Conservation (phyloP, 495 filamentous ascomycete genomes). For the Penicillium maclennaniae region DNA sequence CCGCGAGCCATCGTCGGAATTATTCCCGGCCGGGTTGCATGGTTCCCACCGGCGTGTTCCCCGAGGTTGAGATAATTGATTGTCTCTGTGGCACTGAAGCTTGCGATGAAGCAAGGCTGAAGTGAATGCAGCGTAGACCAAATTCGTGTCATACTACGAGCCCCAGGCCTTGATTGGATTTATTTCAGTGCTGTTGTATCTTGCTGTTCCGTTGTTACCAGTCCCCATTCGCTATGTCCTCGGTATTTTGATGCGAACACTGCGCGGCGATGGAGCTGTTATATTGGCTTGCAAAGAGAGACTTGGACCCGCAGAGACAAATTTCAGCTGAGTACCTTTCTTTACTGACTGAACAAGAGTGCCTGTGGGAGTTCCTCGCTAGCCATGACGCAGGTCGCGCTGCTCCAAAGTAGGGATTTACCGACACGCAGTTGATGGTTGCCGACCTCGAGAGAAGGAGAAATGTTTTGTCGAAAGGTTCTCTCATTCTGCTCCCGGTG, state of each 20-base stretch:
- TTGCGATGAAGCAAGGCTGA: neutral
- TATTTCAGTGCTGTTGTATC: neutral
- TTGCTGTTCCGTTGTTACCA: neutral
- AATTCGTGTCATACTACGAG: neutral
- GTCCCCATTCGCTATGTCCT: slow-evolving; percentile 57
- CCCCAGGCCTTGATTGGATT: neutral
- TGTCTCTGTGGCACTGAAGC: neutral
- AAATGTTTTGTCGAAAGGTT: slow-evolving; percentile 74
- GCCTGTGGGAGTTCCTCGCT: slow-evolving; percentile 78
- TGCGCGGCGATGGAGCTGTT: slow-evolving; percentile 64
- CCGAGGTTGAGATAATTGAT: too few species aligned
- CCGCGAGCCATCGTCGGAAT: neutral
- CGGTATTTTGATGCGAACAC: slow-evolving; percentile 65
- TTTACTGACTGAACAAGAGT: slow-evolving; percentile 69
- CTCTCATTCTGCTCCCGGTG: slow-evolving; percentile 68
- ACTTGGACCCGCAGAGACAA: slow-evolving; percentile 71
- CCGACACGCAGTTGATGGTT: slow-evolving; percentile 69
- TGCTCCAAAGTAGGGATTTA: slow-evolving; percentile 81
- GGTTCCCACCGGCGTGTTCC: neutral
- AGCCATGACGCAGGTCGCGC: slow-evolving; percentile 76
- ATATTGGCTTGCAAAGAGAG: slow-evolving; percentile 64
- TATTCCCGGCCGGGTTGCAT: neutral
- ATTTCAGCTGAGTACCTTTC: slow-evolving; percentile 78
- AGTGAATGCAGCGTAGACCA: neutral
- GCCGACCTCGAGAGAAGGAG: slow-evolving; percentile 67